These are phyloP conservation scores for Remersonia thermophila DNA, from an alignment of 2,329 filamentous ascomycete species.

Conservation along the genomic window DNA sequence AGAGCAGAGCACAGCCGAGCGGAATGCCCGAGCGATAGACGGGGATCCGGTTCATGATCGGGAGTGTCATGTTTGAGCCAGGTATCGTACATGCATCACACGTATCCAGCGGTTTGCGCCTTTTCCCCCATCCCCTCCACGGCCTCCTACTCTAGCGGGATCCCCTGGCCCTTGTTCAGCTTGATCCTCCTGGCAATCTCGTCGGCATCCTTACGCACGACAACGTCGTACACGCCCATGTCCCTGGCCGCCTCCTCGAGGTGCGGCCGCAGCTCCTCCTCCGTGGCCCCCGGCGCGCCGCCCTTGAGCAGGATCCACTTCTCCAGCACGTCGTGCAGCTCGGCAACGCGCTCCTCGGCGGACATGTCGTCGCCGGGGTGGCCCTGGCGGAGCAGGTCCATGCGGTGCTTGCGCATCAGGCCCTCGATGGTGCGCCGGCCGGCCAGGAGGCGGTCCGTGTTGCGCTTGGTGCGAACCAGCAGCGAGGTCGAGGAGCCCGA, in stretches of 20 bases:
- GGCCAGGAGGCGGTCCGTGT: constrained; percentile 18
- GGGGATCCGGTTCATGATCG: too few species aligned
- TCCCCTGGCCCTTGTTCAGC: constrained; percentile 2
- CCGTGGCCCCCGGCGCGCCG: constrained; percentile 7
- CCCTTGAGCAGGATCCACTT: constrained; percentile 16
- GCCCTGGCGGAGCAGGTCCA: constrained; percentile 7
- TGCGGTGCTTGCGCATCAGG: constrained; percentile 14
- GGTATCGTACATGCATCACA: too few species aligned
- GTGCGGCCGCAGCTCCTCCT: constrained; percentile 11
- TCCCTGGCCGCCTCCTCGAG: constrained; percentile 17
- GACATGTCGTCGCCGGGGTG: constrained; percentile 13
- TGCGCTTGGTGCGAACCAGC: constrained; percentile 15
- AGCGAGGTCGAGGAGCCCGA: constrained; percentile 16
- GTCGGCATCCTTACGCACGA: constrained; percentile 11
- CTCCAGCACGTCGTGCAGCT: constrained; percentile 19
- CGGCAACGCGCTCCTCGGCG: constrained; percentile 14
- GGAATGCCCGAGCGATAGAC: too few species aligned
- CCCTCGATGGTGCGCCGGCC: constrained; percentile 18
- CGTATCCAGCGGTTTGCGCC: too few species aligned
- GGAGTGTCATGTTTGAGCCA: too few species aligned
- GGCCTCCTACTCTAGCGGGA: too few species aligned
- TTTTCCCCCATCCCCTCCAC: too few species aligned
- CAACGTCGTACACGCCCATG: constrained; percentile 20
- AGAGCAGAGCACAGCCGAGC: too few species aligned
- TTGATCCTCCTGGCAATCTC: constrained; percentile 14